Evolutionary conservation across 306 rosid species (phyloP), one percentile per base, ranked within the genome.

Genomic region (Quercus ilex): DNA sequence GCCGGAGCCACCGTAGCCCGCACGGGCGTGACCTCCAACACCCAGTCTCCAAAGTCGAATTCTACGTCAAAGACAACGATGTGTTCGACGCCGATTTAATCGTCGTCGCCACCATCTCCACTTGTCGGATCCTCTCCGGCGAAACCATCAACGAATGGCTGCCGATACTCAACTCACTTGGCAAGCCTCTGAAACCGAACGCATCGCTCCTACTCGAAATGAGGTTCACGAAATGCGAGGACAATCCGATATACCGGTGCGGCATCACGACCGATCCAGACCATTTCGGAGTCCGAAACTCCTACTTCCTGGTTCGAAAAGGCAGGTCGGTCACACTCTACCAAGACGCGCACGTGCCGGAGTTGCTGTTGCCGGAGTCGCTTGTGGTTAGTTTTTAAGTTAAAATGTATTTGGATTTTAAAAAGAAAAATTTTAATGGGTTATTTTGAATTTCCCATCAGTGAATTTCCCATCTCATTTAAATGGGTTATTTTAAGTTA

Each of bases 41-140:
- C 76, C 98, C 94, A 1, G 90, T 83, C 55, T 73, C 93, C 3
- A 78, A 80, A 23, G 88, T 95, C 5, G 96, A 95, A 55, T 95
- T 95, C 77, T 76, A 73, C 79, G 91, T 95, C 14, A 95, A 95
- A 71, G 99, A 95, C 78, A 84, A 95, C 49, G 97, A 95, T 81
- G 74, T 95, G 78, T 95, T 95, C 63, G 99, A 97, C 26, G 97
- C 98, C 13, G 97, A 95, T 33, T 71, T 95, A 74, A 91, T 95
- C 72, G 98, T 98, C 30, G 13, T 88, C 43, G 98, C 94, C 1
- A 73, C 83, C 17, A 88, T 95, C 73, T 69, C 93, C 5, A 94
- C 95, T 4, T 69, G 67, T 59, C 77, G 77, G 75, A 79, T 95
- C 73, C 14, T 87, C 3, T 75, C 91, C 0, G 92, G 96, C 4